These are phyloP conservation scores for Paramecium tetraurelia DNA, from an alignment of 73 alveolate species.

Conservation along the genomic window DNA sequence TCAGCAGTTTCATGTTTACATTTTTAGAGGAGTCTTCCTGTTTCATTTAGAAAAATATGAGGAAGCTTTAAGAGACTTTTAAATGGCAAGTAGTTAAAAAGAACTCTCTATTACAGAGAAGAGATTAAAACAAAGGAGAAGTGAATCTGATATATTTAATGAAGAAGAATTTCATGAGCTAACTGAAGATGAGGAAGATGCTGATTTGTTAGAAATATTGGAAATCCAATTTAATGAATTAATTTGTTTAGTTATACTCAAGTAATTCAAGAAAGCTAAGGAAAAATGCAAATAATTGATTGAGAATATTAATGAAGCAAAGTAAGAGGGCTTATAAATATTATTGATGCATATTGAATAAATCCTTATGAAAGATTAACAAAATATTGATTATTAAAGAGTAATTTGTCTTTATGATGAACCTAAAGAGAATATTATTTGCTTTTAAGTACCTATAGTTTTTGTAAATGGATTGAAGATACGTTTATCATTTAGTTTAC, in stretches of 20 bases:
- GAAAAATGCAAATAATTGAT: conserved; percentile 40
- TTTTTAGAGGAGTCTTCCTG: conserved; percentile 58
- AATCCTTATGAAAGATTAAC: not conserved
- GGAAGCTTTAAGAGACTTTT: conserved; percentile 65
- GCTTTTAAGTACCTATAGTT: conserved; percentile 51
- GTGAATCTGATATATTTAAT: conserved; percentile 5
- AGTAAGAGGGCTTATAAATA: conserved; percentile 36
- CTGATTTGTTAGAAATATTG: conserved; percentile 46
- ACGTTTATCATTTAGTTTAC: conserved; percentile 60
- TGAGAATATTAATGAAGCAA: conserved; percentile 37
- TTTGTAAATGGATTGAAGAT: conserved; percentile 48
- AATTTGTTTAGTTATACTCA: conserved; percentile 14
- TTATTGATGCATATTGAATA: not conserved
- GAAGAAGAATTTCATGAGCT: conserved; percentile 36
- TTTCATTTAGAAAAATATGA: conserved; percentile 64
- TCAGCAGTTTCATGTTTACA: conserved; percentile 49
- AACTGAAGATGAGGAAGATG: conserved; percentile 62
- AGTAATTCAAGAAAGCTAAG: conserved; percentile 30
- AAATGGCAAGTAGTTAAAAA: conserved; percentile 41
- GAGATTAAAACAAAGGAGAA: conserved; percentile 18
- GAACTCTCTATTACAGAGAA: conserved; percentile 7
- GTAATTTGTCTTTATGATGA: conserved; percentile 10
- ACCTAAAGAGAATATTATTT: conserved; percentile 50
- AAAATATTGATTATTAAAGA: not conserved
- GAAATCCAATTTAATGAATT: conserved; percentile 51